Evolutionary conservation across 371 early-diverging fungal species (phyloP), one percentile per base, ranked within the genome.

Genomic region (Actinomortierella ambigua): DNA sequence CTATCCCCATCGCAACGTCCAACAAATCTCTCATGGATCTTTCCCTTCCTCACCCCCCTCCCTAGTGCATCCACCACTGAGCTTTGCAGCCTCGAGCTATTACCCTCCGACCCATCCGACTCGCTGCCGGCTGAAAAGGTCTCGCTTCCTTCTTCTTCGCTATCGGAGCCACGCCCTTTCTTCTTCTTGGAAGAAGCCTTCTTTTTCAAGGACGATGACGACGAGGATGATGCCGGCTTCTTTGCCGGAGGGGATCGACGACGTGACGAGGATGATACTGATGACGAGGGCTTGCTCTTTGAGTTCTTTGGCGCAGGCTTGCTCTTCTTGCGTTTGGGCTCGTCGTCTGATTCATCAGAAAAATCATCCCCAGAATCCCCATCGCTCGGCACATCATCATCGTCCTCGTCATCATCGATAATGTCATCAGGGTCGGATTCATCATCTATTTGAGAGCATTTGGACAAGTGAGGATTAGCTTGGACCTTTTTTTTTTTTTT

Each of bases 81-180:
- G 23, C 22, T 42, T 40, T 59, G 63, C 63, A n/a, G n/a, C n/a
- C n/a, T n/a, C n/a, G n/a, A n/a, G n/a, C n/a, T n/a, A n/a, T 34
- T 70, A 70, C 70, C 71, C 11, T 63, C 71, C 20, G 71, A 71
- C 14, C 52, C 66, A 43, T 71, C 71, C 39, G 71, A 71, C 52
- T 71, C 71, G 53, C 71, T 71, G 13, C 47, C 71, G 15, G 27
- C 78, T 9, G 79, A 81, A 18, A 78, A 50, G 22, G 77, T 76
- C 14, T 69, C 73, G 24, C 69, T 76, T 23, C 77, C 77, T 34
- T 68, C 76, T 23, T 63, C 61, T 7, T 77, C 81, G 43, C 78
- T 77, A 44, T 77, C 76, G 5, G 71, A 71, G 44, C 71, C 71
- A 28, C 54, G 61, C n/a, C n/a, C n/a, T n/a, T 56, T 64, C 65